Percentiles rank a stretch among this genome's conserved stretches.
Conservation (phyloP, 306 rosid species). For the Begonia masoniana region DNA sequence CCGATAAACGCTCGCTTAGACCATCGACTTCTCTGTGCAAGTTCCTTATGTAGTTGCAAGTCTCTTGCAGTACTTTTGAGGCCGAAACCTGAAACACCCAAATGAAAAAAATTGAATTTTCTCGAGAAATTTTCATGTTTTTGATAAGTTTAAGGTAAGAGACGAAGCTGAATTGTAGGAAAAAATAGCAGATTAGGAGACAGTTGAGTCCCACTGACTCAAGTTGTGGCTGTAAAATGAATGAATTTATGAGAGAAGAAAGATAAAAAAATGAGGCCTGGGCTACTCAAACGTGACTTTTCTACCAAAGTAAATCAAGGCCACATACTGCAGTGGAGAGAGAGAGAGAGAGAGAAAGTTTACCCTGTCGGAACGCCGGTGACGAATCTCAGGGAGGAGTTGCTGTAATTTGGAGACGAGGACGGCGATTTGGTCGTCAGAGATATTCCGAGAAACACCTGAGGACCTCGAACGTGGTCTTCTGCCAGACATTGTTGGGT, state of each 20-base stretch:
- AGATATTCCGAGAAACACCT: slow-evolving; percentile 37
- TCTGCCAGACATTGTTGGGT: slow-evolving; percentile 39
- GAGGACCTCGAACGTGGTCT: slow-evolving; percentile 69
- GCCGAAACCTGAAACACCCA: slow-evolving; percentile 22
- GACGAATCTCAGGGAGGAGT: slow-evolving; percentile 87
- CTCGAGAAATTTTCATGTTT: too few species aligned
- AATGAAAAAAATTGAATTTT: too few species aligned
- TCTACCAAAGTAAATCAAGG: neutral
- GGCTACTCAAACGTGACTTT: neutral
- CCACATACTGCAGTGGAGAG: neutral
- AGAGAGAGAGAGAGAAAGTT: slow-evolving; percentile 3
- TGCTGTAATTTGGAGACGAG: slow-evolving; percentile 85
- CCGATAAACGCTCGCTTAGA: slow-evolving; percentile 61
- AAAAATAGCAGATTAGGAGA: too few species aligned
- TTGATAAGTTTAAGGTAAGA: too few species aligned
- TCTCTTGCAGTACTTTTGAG: slow-evolving; percentile 66
- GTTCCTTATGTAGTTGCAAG: slow-evolving; percentile 69
- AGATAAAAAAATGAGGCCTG: neutral
- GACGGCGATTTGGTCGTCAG: slow-evolving; percentile 83
- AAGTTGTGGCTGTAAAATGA: neutral
- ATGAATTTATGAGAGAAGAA: neutral
- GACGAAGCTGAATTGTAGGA: too few species aligned
- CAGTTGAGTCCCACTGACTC: neutral
- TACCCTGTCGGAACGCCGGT: slow-evolving; percentile 71
- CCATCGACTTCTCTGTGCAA: slow-evolving; percentile 80